These are phyloP conservation scores for Ichthyophthirius multifiliis DNA, from an alignment of 169 alveolate species.

Conservation along the genomic window DNA sequence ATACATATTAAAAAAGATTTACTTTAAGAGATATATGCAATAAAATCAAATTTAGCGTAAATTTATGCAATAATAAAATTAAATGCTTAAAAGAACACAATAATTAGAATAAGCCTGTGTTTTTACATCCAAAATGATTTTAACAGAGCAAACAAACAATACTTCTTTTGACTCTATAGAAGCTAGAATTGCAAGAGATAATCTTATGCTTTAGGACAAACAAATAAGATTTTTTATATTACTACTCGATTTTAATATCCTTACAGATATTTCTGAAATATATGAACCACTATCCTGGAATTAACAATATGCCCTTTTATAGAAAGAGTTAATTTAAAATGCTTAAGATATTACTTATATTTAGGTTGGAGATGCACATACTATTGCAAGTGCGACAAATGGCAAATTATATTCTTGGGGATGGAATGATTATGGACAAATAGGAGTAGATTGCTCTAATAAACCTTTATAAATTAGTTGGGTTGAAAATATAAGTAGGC, in stretches of 20 bases:
- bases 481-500: conserved; percentile 40
- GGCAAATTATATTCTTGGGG: conserved; percentile 79
- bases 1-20: neutral
- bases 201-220: conserved; percentile 58
- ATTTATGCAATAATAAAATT: neutral
- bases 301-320: conserved; percentile 49
- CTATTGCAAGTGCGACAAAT: conserved; percentile 57
- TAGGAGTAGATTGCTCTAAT: conserved; percentile 40
- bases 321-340: conserved; percentile 43
- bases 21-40: neutral
- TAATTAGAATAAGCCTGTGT: neutral
- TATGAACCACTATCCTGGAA: conserved; percentile 75
- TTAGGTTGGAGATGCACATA: conserved; percentile 62
- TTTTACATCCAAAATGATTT: neutral
- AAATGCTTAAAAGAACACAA: neutral
- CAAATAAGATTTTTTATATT: conserved; percentile 56
- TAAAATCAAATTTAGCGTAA: neutral
- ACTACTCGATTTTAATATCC: conserved; percentile 58
- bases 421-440: conserved; percentile 78
- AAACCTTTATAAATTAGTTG: conserved; percentile 16
- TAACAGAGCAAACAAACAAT: neutral
- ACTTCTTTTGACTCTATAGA: neutral
- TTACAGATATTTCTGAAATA: conserved; percentile 65
- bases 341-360: conserved; percentile 49
- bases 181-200: conserved; percentile 19